Conservation (phyloP, 352 stramenopile species). For the Ophiocytium majus region DNA sequence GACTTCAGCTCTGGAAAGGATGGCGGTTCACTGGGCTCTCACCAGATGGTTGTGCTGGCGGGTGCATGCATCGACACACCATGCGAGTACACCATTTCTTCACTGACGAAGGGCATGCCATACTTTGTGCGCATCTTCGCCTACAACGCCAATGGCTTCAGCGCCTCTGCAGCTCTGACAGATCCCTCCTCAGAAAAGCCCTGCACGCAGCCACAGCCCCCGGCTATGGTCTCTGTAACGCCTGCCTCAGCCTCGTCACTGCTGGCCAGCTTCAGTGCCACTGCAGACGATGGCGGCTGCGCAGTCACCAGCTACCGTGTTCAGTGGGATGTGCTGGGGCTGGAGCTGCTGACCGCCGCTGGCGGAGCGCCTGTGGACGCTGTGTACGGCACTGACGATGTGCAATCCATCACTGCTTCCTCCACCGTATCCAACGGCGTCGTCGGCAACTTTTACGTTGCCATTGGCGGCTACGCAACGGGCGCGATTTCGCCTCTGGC, state of each 20-base stretch:
- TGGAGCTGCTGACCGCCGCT: slow-evolving; percentile 62
- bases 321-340: slow-evolving; percentile 84
- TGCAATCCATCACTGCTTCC: slow-evolving; percentile 71
- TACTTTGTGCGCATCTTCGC: slow-evolving; percentile 84
- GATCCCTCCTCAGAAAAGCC: slow-evolving; percentile 70
- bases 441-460: slow-evolving; percentile 24
- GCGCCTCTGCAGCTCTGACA: slow-evolving; percentile 64
- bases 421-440: neutral
- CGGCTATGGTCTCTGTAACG: slow-evolving; percentile 62
- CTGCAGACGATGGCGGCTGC: slow-evolving; percentile 75
- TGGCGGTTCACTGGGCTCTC: slow-evolving; percentile 48
- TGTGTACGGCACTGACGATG: slow-evolving; percentile 75
- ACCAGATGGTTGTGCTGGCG: slow-evolving; percentile 44
- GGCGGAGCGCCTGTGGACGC: slow-evolving; percentile 56
- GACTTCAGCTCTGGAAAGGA: slow-evolving; percentile 67
- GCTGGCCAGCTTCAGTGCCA: slow-evolving; percentile 71
- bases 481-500: slow-evolving; percentile 69
- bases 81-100: slow-evolving; percentile 67
- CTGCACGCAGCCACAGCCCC: slow-evolving; percentile 70
- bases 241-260: slow-evolving; percentile 63
- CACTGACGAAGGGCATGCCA: slow-evolving; percentile 66
- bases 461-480: slow-evolving; percentile 70
- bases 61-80: slow-evolving; percentile 32
- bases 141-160: slow-evolving; percentile 88
- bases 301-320: slow-evolving; percentile 74